Evolutionary conservation across 2,329 filamentous ascomycete genomes (phyloP).

Genomic region (Aphanoascus verrucosus): DNA sequence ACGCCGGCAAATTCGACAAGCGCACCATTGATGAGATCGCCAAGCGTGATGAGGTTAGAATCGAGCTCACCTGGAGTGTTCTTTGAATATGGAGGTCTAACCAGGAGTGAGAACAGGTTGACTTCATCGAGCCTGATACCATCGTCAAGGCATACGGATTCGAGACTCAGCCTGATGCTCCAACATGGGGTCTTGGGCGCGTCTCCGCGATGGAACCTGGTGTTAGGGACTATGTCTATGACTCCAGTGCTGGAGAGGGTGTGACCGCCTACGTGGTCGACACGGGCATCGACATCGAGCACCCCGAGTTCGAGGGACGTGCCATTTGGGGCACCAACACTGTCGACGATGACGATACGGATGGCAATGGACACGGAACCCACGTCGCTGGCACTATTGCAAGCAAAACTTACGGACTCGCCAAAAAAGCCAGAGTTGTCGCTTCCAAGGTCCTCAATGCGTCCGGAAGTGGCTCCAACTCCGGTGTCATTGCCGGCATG

Average conservation of each 20-base stretch:
- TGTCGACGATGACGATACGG: conserved; percentile 15
- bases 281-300: conserved; percentile 28
- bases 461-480: conserved; percentile 36
- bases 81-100: background rate
- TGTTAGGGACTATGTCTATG: conserved; percentile 27
- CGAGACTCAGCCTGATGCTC: conserved; percentile 19
- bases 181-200: conserved; percentile 29
- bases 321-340: conserved; percentile 28
- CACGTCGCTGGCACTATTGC: conserved; percentile 31
- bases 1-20: conserved; percentile 11
- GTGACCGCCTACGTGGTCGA: conserved; percentile 31
- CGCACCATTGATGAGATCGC: conserved; percentile 10
- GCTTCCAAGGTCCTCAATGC: conserved; percentile 43
- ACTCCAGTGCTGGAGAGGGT: conserved; percentile 26
- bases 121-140: conserved; percentile 12
- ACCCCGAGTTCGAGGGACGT: conserved; percentile 30
- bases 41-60: conserved; percentile 5
- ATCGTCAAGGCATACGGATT: conserved; percentile 11
- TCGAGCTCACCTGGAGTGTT: background rate
- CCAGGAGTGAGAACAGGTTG: conserved; percentile 21
- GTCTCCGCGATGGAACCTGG: conserved; percentile 22
- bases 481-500: conserved; percentile 42
- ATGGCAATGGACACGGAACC: conserved; percentile 30
- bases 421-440: conserved; percentile 30
- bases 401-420: conserved; percentile 27